phyloP scores from a whole-genome alignment of 1,139 yeast species.

The Hyphopichia buzzinii region DNA sequence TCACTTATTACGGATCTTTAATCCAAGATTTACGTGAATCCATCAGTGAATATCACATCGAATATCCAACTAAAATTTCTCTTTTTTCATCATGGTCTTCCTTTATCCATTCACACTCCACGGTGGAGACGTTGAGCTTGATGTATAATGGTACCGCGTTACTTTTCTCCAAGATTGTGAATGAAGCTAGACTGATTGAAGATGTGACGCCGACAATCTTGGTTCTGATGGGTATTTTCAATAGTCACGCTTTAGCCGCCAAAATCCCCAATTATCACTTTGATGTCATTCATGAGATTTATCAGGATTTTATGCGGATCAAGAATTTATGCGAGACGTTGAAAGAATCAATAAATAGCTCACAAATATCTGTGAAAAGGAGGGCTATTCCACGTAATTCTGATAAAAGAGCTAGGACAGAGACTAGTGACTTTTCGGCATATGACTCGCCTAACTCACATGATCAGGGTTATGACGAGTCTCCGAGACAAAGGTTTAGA shows the following conservation, averaged over 20 bases:
- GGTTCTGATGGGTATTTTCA: slow-evolving; percentile 24
- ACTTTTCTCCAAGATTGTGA: slow-evolving; percentile 26
- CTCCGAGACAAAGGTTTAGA: not conserved
- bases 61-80: slow-evolving; percentile 38
- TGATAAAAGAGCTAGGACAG: not conserved
- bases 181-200: slow-evolving; percentile 16
- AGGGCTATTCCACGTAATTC: not conserved
- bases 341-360: slow-evolving; percentile 3
- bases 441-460: not conserved
- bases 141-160: slow-evolving; percentile 38
- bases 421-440: not conserved
- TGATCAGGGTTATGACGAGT: not conserved
- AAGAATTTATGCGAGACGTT: slow-evolving; percentile 16
- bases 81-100: slow-evolving; percentile 38
- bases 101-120: slow-evolving; percentile 32
- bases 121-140: slow-evolving; percentile 31
- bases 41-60: slow-evolving; percentile 29
- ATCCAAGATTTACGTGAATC: slow-evolving; percentile 34
- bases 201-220: slow-evolving; percentile 27
- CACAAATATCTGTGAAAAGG: not conserved
- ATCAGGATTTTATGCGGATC: slow-evolving; percentile 21
- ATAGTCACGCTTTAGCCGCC: slow-evolving; percentile 24
- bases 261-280: slow-evolving; percentile 36
- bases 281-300: slow-evolving; percentile 26
- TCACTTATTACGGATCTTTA: slow-evolving; percentile 32